phyloP scores from a whole-genome alignment of 176 grass and related monocot species.

The Hyparrhenia diplandra region DNA sequence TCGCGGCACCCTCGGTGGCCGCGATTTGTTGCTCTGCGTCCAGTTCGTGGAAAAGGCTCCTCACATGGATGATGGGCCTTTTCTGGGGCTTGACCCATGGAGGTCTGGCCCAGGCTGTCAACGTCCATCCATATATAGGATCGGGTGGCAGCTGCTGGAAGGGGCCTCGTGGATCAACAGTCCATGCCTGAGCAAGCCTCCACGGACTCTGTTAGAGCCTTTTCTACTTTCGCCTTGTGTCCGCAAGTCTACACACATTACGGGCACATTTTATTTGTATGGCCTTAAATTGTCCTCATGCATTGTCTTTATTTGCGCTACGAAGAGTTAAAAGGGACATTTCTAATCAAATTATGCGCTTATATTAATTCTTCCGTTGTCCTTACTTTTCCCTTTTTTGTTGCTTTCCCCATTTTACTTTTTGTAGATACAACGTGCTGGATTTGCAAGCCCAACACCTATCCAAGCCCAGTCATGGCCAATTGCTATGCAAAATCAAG shows the following conservation, averaged over 20 bases:
- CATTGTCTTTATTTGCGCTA: slow-evolving; percentile 32
- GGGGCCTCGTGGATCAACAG: slow-evolving; percentile 40
- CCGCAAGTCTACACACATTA: slow-evolving; percentile 25
- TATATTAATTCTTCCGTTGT: background rate
- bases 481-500: slow-evolving; percentile 81
- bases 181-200: slow-evolving; percentile 27
- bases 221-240: slow-evolving; percentile 53
- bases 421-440: slow-evolving; percentile 72
- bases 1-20: slow-evolving; percentile 29
- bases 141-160: slow-evolving; percentile 35
- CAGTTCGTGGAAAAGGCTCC: slow-evolving; percentile 31
- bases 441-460: slow-evolving; percentile 83
- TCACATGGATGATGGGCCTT: slow-evolving; percentile 31
- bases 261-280: slow-evolving; percentile 21
- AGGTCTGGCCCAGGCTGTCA: slow-evolving; percentile 35
- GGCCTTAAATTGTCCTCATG: slow-evolving; percentile 33
- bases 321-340: background rate
- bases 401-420: background rate
- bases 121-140: slow-evolving; percentile 24
- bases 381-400: slow-evolving; percentile 29
- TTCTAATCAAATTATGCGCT: background rate
- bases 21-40: slow-evolving; percentile 30
- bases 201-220: slow-evolving; percentile 49
- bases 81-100: slow-evolving; percentile 39
- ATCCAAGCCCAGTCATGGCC: slow-evolving; percentile 99